Evolutionary conservation across 257 asterid species (phyloP).

Genomic region (Solanum tarijense): DNA sequence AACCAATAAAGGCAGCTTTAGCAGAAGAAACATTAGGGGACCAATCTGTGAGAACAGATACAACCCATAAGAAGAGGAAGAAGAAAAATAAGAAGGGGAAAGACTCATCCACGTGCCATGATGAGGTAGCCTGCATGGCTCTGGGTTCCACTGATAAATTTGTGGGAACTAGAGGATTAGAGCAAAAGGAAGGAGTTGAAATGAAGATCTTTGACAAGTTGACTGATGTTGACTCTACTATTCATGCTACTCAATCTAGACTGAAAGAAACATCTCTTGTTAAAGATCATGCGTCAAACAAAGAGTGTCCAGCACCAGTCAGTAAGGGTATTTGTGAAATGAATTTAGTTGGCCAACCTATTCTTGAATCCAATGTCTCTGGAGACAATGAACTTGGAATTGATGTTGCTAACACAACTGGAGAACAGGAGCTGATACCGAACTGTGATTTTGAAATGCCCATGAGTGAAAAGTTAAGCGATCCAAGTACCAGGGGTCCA

Average conservation of each 20-base stretch:
- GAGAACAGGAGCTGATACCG: conserved; percentile 1
- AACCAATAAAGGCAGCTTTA: not conserved
- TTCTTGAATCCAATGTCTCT: not conserved
- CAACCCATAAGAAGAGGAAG: conserved; percentile 5
- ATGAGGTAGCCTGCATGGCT: not conserved
- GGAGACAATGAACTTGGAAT: not conserved
- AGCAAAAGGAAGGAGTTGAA: not conserved
- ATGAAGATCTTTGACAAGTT: not conserved
- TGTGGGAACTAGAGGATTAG: not conserved
- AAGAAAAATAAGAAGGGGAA: conserved; percentile 7
- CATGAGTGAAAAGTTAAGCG: not conserved
- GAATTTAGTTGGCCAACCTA: not conserved
- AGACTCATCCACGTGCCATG: not conserved
- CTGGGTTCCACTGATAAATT: not conserved
- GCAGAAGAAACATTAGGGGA: conserved; percentile 9
- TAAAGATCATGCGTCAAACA: not conserved
- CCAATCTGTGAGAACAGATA: not conserved
- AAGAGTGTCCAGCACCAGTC: not conserved
- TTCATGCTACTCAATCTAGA: not conserved
- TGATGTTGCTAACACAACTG: not conserved
- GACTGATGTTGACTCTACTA: not conserved
- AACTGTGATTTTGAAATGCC: conserved; percentile 6
- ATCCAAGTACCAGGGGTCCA: conserved; percentile 1
- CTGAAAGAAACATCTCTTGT: not conserved
- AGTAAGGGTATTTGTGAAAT: not conserved